Conservation (phyloP, 768 basidiomycete species). For the Lyophyllum decastes region DNA sequence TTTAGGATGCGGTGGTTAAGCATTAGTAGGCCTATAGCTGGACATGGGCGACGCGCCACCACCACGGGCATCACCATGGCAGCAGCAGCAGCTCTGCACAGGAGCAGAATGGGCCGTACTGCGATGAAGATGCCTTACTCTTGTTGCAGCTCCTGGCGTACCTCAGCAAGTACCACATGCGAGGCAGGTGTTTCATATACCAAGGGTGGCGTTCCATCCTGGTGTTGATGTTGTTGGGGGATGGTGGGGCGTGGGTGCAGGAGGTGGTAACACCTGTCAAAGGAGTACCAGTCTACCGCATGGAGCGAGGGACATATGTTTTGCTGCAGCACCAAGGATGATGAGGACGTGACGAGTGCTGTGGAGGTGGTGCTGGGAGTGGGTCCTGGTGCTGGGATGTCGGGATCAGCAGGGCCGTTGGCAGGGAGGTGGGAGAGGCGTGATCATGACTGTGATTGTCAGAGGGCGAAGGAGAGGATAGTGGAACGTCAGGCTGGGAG, state of each 20-base stretch:
- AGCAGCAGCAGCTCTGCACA: not conserved
- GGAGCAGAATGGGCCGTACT: constrained; percentile 65
- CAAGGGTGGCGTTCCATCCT: constrained; percentile 78
- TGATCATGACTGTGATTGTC: not conserved
- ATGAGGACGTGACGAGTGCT: constrained; percentile 35
- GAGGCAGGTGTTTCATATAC: constrained; percentile 92
- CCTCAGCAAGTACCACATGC: constrained; percentile 97
- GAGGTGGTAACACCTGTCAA: constrained; percentile 34
- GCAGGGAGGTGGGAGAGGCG: not conserved
- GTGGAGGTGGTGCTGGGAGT: too few species aligned
- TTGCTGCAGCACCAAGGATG: constrained; percentile 78
- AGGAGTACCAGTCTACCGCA: constrained; percentile 94
- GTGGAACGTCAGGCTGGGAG: not conserved
- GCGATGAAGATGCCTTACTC: constrained; percentile 92
- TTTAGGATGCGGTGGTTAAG: too few species aligned
- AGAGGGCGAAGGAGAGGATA: constrained; percentile 6
- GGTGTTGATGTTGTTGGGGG: constrained; percentile 45
- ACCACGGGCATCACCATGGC: constrained; percentile 31
- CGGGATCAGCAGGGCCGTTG: too few species aligned
- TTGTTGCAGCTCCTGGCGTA: constrained; percentile 93
- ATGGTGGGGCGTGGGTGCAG: constrained; percentile 29
- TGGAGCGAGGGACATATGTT: constrained; percentile 97
- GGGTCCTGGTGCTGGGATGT: too few species aligned
- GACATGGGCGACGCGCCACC: too few species aligned
- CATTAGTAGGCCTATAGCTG: too few species aligned